phyloP scores from a whole-genome alignment of 2,329 filamentous ascomycete species.

The Penicillium sp. region DNA sequence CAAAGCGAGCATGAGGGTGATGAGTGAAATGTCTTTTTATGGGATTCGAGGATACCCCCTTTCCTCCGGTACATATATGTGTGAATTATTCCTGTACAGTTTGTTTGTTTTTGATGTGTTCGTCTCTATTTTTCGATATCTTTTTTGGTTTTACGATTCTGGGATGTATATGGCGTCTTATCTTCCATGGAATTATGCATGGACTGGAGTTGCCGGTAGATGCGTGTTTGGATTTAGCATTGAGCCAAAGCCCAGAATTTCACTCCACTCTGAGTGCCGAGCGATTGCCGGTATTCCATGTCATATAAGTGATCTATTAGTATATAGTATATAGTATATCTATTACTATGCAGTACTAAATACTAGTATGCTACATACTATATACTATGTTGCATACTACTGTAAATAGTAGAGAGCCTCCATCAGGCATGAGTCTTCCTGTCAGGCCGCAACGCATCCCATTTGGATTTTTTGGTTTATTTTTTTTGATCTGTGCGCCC shows the following conservation, averaged over 20 bases:
- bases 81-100: slow-evolving; percentile 3
- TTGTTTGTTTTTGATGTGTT: slow-evolving; percentile 20
- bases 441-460: slow-evolving; percentile 32
- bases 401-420: no score
- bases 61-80: slow-evolving; percentile 20
- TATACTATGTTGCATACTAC: no score
- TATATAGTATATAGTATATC: not conserved
- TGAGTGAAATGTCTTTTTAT: slow-evolving; percentile 24
- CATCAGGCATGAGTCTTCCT: slow-evolving; percentile 31
- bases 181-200: slow-evolving; percentile 38
- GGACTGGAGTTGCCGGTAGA: slow-evolving; percentile 33
- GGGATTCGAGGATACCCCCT: not conserved
- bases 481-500: slow-evolving; percentile 10
- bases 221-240: slow-evolving; percentile 8
- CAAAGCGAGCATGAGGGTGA: slow-evolving; percentile 41
- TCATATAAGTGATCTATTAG: not conserved
- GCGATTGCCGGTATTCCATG: not conserved
- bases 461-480: slow-evolving; percentile 1
- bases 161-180: slow-evolving; percentile 38
- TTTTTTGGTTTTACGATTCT: slow-evolving; percentile 27
- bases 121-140: slow-evolving; percentile 9
- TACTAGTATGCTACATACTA: no score
- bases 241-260: not conserved
- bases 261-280: slow-evolving; percentile 5
- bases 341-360: no score